Evolutionary conservation across 257 asterid species (phyloP).

Genomic region (Ajuga chamaepitys): DNA sequence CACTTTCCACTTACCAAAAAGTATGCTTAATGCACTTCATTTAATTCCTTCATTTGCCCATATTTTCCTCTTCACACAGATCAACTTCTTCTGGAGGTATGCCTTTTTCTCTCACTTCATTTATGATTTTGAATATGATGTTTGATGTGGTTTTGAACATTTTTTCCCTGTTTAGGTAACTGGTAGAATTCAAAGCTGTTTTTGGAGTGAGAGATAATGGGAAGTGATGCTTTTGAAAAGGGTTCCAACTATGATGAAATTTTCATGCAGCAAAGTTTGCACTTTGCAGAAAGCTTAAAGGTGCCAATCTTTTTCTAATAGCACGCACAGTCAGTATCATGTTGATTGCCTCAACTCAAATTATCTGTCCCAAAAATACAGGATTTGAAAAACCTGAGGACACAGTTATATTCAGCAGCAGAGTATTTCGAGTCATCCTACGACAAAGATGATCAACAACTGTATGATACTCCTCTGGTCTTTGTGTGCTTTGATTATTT

Average conservation of each 20-base stretch:
- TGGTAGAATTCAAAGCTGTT: background rate
- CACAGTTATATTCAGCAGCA: constrained; percentile 75
- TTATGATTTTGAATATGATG: background rate
- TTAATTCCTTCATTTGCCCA: background rate
- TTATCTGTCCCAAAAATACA: no score
- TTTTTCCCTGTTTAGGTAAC: background rate
- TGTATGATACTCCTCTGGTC: constrained; percentile 25
- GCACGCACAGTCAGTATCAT: background rate
- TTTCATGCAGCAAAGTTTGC: constrained; percentile 48
- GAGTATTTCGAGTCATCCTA: constrained; percentile 70
- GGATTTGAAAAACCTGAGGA: constrained; percentile 69
- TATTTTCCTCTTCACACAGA: background rate
- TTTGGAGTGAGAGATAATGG: constrained; percentile 11
- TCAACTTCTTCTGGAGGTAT: constrained; percentile 3
- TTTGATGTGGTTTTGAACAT: background rate
- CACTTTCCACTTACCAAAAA: background rate
- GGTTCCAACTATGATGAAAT: constrained; percentile 61
- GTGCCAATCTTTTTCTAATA: constrained; percentile 18
- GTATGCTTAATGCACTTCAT: background rate
- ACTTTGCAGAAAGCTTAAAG: constrained; percentile 65
- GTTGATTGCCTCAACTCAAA: no score
- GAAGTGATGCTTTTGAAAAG: constrained; percentile 15
- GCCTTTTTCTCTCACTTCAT: constrained; percentile 15
- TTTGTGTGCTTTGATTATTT: background rate
- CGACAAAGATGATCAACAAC: constrained; percentile 47